A percentile compares a stretch with the other conserved stretches of the same genome.
Evolutionary conservation across 2,329 filamentous ascomycete genomes (phyloP).

Genomic region (Scopulariopsis brevicaulis): DNA sequence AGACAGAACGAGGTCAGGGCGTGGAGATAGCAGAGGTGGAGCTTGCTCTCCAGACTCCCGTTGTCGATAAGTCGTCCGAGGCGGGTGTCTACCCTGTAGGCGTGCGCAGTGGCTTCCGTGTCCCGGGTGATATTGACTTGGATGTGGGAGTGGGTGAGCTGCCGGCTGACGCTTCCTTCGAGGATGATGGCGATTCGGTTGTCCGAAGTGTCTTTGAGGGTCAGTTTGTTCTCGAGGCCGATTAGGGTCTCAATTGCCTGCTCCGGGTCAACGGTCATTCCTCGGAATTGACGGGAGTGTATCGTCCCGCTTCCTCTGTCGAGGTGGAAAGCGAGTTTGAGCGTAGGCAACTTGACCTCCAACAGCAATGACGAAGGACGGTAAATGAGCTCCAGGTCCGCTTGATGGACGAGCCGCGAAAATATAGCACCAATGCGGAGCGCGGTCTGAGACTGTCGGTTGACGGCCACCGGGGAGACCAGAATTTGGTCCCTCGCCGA

Average conservation of each 20-base stretch:
- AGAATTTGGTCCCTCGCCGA: not conserved
- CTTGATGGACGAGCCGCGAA: not conserved
- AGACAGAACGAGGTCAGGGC: slow-evolving; percentile 40
- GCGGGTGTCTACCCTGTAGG: slow-evolving; percentile 33
- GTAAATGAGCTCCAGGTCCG: not conserved
- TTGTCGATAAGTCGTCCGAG: slow-evolving; percentile 39
- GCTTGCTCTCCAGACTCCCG: slow-evolving; percentile 35
- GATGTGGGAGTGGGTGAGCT: slow-evolving; percentile 15
- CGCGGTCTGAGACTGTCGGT: not conserved
- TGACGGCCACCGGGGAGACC: not conserved
- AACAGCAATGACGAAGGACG: slow-evolving; percentile 10
- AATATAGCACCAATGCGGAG: not conserved
- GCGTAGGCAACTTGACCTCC: slow-evolving; percentile 30
- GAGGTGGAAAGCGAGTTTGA: slow-evolving; percentile 34
- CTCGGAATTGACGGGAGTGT: slow-evolving; percentile 35
- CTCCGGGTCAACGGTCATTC: slow-evolving; percentile 32
- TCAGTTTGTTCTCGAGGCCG: slow-evolving; percentile 36
- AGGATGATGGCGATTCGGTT: slow-evolving; percentile 25
- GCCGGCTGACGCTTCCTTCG: slow-evolving; percentile 17
- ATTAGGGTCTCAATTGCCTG: slow-evolving; percentile 35
- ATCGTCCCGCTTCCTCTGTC: slow-evolving; percentile 14
- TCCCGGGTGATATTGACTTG: slow-evolving; percentile 20
- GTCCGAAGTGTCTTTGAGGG: slow-evolving; percentile 20
- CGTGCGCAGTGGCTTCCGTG: slow-evolving; percentile 16
- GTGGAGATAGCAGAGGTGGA: slow-evolving; percentile 40